Evolutionary conservation across 257 asterid species (phyloP).

Genomic region (Capsicum pubescens): DNA sequence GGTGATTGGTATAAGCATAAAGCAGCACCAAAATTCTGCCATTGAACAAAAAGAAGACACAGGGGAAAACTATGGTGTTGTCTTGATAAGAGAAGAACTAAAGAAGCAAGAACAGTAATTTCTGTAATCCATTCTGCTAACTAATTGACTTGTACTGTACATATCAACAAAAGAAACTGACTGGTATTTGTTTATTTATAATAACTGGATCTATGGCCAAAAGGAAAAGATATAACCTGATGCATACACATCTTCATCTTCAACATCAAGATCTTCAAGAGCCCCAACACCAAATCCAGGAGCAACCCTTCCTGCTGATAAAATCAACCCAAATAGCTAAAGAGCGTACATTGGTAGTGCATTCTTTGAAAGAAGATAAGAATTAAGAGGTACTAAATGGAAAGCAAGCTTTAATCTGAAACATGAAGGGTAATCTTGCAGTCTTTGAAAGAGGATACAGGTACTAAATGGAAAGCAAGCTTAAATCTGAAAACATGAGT

Average conservation of each 20-base stretch:
- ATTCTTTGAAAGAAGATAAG: conserved; percentile 26
- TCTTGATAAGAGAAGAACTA: conserved; percentile 14
- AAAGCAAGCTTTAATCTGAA: conserved; percentile 11
- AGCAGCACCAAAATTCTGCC: conserved; percentile 1
- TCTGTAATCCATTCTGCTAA: conserved; percentile 18
- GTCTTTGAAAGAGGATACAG: conserved; percentile 28
- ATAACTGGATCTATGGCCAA: conserved; percentile 3
- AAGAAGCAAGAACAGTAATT: not conserved
- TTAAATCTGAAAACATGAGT: conserved; percentile 6
- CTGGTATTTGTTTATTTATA: conserved; percentile 25
- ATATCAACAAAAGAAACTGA: conserved; percentile 28
- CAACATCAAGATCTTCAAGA: conserved; percentile 92
- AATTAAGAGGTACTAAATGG: not conserved
- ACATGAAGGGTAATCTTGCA: conserved; percentile 36
- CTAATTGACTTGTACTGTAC: conserved; percentile 7
- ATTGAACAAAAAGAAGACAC: not conserved
- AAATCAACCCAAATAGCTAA: conserved; percentile 38
- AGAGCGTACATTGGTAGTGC: not conserved
- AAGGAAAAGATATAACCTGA: conserved; percentile 55
- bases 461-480: not conserved
- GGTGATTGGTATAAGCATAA: conserved; percentile 12
- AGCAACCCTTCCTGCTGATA: conserved; percentile 70
- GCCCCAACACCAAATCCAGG: conserved; percentile 99
- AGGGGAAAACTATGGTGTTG: not conserved
- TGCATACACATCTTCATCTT: conserved; percentile 92